Conservation (phyloP, 2,329 filamentous ascomycete genomes). For the Botrytis porri region DNA sequence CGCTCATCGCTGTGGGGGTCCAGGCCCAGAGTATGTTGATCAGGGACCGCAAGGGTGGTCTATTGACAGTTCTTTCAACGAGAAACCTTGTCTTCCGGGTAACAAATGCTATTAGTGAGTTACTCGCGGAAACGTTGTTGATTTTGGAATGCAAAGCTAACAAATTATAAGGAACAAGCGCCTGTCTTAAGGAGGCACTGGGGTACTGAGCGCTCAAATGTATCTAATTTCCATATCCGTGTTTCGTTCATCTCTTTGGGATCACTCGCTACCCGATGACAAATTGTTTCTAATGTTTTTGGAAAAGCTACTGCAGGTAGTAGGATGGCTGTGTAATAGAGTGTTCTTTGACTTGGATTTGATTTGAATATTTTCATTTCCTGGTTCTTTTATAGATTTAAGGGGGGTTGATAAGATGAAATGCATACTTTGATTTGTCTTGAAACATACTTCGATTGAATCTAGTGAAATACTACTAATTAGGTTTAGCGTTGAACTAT, state of each 20-base stretch:
- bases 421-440: background rate
- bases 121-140: background rate
- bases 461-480: background rate
- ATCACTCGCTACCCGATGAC: background rate
- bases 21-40: background rate
- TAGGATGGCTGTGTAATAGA: background rate
- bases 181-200: background rate
- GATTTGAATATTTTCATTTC: background rate
- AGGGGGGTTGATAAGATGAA: background rate
- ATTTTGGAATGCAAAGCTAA: background rate
- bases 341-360: background rate
- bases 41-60: background rate
- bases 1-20: background rate
- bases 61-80: background rate
- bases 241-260: background rate
- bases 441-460: accelerated
- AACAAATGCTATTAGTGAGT: background rate
- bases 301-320: background rate
- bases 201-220: background rate
- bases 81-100: background rate
- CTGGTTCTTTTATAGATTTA: accelerated
- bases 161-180: background rate
- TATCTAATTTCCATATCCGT: background rate
- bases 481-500: too few species aligned
- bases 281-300: background rate